Conservation (phyloP, 192 early-diverging fungal species). For the Neocallimastix lanati region DNA sequence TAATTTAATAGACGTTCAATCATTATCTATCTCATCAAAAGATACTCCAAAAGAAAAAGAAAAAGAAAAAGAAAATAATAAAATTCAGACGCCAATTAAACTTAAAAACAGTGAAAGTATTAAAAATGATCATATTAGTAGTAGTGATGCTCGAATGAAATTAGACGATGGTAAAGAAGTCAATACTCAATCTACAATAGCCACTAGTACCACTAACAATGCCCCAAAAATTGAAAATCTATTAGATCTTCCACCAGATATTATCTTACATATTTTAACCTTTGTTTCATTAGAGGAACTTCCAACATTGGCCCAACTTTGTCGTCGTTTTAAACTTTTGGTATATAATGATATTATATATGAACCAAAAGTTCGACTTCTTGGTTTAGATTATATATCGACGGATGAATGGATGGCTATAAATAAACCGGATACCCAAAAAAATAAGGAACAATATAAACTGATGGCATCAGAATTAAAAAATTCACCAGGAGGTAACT, state of each 20-base stretch:
- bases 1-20: no score
- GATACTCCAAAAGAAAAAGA: not conserved
- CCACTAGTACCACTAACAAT: not conserved
- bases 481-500: no score
- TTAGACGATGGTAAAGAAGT: not conserved
- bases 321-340: not conserved
- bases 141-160: not conserved
- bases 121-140: not conserved
- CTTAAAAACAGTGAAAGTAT: not conserved
- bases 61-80: not conserved
- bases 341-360: not conserved
- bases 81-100: not conserved
- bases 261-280: not conserved
- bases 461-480: no score
- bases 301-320: not conserved
- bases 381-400: not conserved
- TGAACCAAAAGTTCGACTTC: not conserved
- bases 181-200: not conserved
- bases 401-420: not conserved
- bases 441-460: not conserved
- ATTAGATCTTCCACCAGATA: not conserved
- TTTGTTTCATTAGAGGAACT: not conserved
- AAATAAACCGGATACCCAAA: not conserved
- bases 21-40: no score
- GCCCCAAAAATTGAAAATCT: not conserved